Evolutionary conservation across 495 filamentous ascomycete species (phyloP), one percentile per base, ranked within the genome.

Genomic region (Neurospora sp.): DNA sequence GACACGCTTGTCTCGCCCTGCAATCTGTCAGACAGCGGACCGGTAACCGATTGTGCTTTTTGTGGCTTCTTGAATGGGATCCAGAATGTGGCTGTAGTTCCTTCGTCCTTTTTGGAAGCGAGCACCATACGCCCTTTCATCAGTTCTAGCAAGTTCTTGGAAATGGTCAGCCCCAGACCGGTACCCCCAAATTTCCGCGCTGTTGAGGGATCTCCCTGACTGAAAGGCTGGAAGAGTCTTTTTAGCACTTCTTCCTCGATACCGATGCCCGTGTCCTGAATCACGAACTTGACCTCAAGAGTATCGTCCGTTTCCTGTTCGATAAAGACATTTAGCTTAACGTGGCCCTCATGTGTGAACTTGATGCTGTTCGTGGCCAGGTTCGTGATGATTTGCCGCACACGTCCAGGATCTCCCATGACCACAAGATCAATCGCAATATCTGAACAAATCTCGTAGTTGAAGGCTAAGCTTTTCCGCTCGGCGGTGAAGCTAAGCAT

Each of bases 321-420:
- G 48, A 84, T 85, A 69, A 77, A 73, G 15, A 88, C 85, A 0
- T 78, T 82, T 70, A 89, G 83, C 71, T 85, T 87, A 13, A 97
- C 88, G 71, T 85, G 86, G 1, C 94, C 94, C 34, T 88, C 83
- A 37, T 89, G 89, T 0, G 94, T 96, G 76, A 97, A 96, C 75
- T 97, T 96, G 81, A 94, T 93, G 72, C 91, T 92, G 77, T 97
- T 97, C 10, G 91, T 91, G n/a, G 97, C 84, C 17, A 97, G 81
- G 77, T 96, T 97, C 36, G 91, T 93, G 15, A 97, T 85, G 39
- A 97, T 90, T 81, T 97, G 94, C 21, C 93, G 87, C 69, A 94
- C 87, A 40, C 94, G 85, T 0, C 92, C 88, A 2, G 93, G 91
- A 77, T 97, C 94, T 8, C 94, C 94, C 78, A 91, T 85, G 28